Base-by-base conservation (phyloP, 2,329 filamentous ascomycete genomes). In the Sarocladium brachiariae region DNA sequence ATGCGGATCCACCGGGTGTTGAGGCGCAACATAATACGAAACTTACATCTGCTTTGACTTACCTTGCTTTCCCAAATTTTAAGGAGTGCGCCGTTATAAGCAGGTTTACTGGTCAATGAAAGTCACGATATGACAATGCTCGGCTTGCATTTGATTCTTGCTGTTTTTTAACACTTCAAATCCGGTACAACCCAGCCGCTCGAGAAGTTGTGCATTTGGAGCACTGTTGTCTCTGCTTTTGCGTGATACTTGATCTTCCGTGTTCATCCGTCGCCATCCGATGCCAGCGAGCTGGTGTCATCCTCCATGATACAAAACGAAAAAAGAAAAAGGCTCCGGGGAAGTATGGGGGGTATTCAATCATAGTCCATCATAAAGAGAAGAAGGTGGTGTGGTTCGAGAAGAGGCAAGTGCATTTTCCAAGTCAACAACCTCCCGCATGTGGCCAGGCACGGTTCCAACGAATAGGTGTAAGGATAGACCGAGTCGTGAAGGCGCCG, bases 291-390 rank as follows among this genome's bases (percentile, higher is more conserved):
- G 7, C 35, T 21, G 16, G 16, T 19, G 19, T 7, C 35, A n/a
- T 35, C 35, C 18, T 39, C 13, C 35, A 13, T 16, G 16, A 39
- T 21, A 39, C 35, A 39, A 19, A 39, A 39, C 19, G 35, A 21
- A 19, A n/a, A 39, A 39, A 39, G 35, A 21, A 19, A n/a, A 39
- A 39, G 13, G 16, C 35, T 39, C 16, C 39, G 16, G 27, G 24
- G 25, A 31, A 47, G 24, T 30, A 25, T 31, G 25, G 43, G 43
- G 39, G 43, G 43, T 47, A 47, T 47, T 47, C 43, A 47, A 47
- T 47, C 43, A 47, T 47, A 31, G 33, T 47, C 43, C 25, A n/a
- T 47, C 43, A 41, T 8, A 47, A 16, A 47, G 21, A 25, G 8
- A 25, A 25, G 21, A 9, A 9, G n/a, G 19, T 14, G 3, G 39